Evolutionary conservation across 2,329 filamentous ascomycete genomes (phyloP), one percentile per base, ranked within the genome.

Genomic region (Claviceps spartinae): DNA sequence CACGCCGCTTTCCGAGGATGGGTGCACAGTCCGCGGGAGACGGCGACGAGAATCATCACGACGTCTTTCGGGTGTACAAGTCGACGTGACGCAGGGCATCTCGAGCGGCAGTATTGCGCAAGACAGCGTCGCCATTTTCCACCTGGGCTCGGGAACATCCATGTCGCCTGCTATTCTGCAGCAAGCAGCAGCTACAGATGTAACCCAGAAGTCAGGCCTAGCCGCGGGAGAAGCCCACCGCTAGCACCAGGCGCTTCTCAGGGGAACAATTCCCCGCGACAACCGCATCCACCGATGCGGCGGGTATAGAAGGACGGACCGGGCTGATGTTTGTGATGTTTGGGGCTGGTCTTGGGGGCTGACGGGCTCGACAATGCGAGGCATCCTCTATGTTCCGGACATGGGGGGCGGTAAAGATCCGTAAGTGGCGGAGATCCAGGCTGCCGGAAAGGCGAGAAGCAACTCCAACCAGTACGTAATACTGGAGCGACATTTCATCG

Each of bases 351-450:
- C 48, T 38, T 14, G 20, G 24, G 26, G 16, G 40, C 45, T 46
- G 43, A 47, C 43, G 43, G 38, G 5, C 36, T 36, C 11, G 9
- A 47, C 34, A 51, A 51, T 42, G 49, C 49, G 37, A 51, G 42
- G 44, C 22, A 51, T 51, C 49, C 49, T 51, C 49, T 37, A 18
- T 22, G 6, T 37, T 51, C 49, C 44, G 49, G 42, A 14, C 44
- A 51, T 20, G 44, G 49, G 49, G 36, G 37, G 36, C 30, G 30
- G 30, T 34, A 34, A 34, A 34, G 37, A 37, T 47, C 47, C 24
- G 9, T 13, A 42, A 36, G 37, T 51, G 37, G 24, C 46, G 37
- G 37, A 20, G 22, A 47, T 42, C 11, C 24, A 24, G 24, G 26
- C 24, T 16, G 44, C 9, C 26, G 18, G 5, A 18, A 18, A 30